Percentiles rank a stretch among this genome's conserved stretches.
phyloP scores from a whole-genome alignment of 164 flowering plant species.

The Buxus sempervirens region DNA sequence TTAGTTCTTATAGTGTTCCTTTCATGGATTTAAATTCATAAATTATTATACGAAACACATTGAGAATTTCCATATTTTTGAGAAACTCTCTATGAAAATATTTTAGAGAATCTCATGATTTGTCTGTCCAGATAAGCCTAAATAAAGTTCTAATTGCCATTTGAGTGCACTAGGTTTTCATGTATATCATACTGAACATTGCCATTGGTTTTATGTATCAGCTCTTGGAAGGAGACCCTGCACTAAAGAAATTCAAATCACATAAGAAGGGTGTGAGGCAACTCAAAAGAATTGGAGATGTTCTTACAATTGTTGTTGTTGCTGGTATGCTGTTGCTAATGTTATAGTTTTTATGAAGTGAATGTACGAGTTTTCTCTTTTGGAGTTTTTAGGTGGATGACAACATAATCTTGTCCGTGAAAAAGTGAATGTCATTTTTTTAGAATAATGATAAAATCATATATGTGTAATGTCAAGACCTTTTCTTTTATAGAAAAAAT shows the following conservation, averaged over 20 bases:
- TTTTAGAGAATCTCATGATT: too few species aligned
- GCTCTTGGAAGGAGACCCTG: slow-evolving; percentile 79
- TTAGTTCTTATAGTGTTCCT: not conserved
- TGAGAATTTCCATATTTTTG: not conserved
- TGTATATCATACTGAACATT: not conserved
- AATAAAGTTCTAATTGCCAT: not conserved
- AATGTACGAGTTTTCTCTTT: too few species aligned
- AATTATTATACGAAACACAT: not conserved
- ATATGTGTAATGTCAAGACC: too few species aligned
- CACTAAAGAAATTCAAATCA: slow-evolving; percentile 70
- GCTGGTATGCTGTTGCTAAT: slow-evolving; percentile 50
- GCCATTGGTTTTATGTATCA: slow-evolving; percentile 22
- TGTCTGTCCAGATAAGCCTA: not conserved
- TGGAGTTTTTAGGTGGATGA: too few species aligned
- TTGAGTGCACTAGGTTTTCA: not conserved
- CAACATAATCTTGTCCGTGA: too few species aligned
- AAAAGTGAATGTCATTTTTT: too few species aligned
- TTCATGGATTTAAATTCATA: not conserved
- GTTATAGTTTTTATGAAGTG: not conserved
- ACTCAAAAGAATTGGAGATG: slow-evolving; percentile 67
- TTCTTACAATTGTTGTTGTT: slow-evolving; percentile 62
- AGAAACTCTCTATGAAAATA: too few species aligned
- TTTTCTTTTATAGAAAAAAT: too few species aligned
- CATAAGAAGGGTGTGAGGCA: slow-evolving; percentile 46
- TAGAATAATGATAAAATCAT: too few species aligned